Base-by-base conservation (phyloP, 169 alveolate genomes). In the Babesia ovis region DNA sequence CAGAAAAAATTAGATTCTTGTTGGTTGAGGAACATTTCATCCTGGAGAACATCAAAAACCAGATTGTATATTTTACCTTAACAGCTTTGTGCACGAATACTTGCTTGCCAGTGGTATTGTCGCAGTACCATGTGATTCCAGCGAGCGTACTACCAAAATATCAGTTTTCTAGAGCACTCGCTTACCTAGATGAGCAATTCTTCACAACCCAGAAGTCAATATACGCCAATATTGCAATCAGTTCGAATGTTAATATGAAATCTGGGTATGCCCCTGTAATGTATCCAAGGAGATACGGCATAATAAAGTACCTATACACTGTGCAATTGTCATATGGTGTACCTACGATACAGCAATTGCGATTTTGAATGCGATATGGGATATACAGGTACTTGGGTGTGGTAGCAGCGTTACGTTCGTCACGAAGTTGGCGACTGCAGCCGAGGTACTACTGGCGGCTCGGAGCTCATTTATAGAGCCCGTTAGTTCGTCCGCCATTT, bases 91-190 rank as follows among this genome's bases (percentile, higher is more conserved):
- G 51, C 16, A 77, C 39, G 45, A 61, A 62, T n/a, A 32, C 50
- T 35, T 31, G 4, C 60, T 54, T 61, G 16, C 35, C 43, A 3
- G 14, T 57, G 32, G 58, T 23, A 23, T 45, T 58, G 43, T 77
- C 67, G 54, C 54, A 67, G 73, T 68, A 77, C 80, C 81, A 55
- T 39, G 68, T n/a, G 42, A 75, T 50, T 5, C 69, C 75, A n/a
- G 73, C 77, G 9, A 75, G 68, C 22, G 20, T 46, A 18, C 85
- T 75, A 37, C 34, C 2, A 29, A 16, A 12, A 8, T 11, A 9
- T 39, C 46, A 9, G 8, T 48, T 48, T 48, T 6, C 56, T 20
- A 12, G 56, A 43, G 3, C 74, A 0, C n/a, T n/a, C n/a, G n/a
- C n/a, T n/a, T 14, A 71, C 83, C 45, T 56, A 18, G 83, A 18